Evolutionary conservation across 306 rosid species (phyloP), one percentile per base, ranked within the genome.

Genomic region (Quillaja saponaria): DNA sequence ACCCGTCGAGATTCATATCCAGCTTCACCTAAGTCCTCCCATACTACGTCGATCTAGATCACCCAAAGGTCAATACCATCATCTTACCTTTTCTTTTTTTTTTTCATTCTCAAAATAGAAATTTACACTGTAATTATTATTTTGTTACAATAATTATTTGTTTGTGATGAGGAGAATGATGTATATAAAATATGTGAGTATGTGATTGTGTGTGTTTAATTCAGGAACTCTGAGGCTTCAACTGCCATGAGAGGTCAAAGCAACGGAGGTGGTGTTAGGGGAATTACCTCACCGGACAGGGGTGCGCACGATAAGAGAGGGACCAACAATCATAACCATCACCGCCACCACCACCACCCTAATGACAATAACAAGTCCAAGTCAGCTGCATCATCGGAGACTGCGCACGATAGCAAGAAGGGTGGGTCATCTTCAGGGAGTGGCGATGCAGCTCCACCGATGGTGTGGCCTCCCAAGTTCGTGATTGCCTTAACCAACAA

Each of bases 331-430:
- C 55, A 70, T 55, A 35, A 58, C 63, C 64, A 69, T 49, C 68
- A 64, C 64, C 64, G 75, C 48, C 55, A 70, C 53, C 44, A 58
- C 63, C 64, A 69, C 54, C 68, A 64, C 64, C 64, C 56, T 53
- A 71, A 70, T 19, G 63, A 78, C 33, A 76, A 80, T 52, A 81
- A 81, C 76, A 87, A 81, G 63, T 77, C 94, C 1, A 86, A 82
- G 66, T 77, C 95, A 1, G 96, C 80, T 0, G 96, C 83, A 6
- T 85, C 97, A 4, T 85, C 97, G 62, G 97, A 87, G 56, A 87
- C 88, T 14, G 97, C 97, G 65, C 91, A 82, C 75, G 96, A 91
- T 78, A 83, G 97, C 87, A 91, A 87, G 71, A 91, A 87, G 69
- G 95, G 92, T 13, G 85, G 92, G n/a, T 87, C 97, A 1, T 78